Evolutionary conservation across 176 grass and related monocot genomes (phyloP), one percentile per base, ranked within the genome.

Genomic region (Oryza glaberrima): DNA sequence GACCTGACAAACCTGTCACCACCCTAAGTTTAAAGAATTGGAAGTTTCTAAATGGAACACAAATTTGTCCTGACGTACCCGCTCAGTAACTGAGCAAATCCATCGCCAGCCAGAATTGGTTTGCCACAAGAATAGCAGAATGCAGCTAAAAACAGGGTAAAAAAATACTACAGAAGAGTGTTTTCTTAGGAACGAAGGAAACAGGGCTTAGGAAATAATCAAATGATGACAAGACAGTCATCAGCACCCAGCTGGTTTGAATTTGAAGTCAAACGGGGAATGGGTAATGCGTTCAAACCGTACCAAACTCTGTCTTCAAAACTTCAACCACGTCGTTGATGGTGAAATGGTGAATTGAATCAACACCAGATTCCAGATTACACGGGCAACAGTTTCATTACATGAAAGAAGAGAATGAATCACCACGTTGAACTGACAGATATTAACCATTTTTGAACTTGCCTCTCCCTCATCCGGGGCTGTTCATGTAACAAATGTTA

Each of bases 401-500:
- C 34, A 20, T 16, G 11, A 4, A 56, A 56, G 28, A 30, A 30
- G 6, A 32, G 58, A 35, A 3, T 45, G 1, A 28, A 46, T 56
- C 36, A 60, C 11, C 16, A 17, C 17, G 63, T 17, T 20, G 1
- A 74, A 28, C 17, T 6, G 65, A 30, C 56, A 30, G 28, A 30
- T 30, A 25, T 6, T 63, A 4, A n/a, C 19, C 19, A 23, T 23
- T 47, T 81, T 85, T 58, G 15, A 16, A 54, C 71, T 82, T 34
- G 32, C 65, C 2, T 16, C 2, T 16, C 36, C 28, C 58, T 77
- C 63, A 3, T 70, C 32, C 36, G 49, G 78, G 70, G 76, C 47
- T 82, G 58, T 81, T 22, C 60, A 82, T 69, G 58, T 77, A 88
- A 73, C 58, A 69, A 52, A 49, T 85, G 51, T 68, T 90, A 90